Evolutionary conservation across 345 rosid genomes (phyloP), one percentile per base, ranked within the genome.

Genomic region (Carallia pectinifolia): DNA sequence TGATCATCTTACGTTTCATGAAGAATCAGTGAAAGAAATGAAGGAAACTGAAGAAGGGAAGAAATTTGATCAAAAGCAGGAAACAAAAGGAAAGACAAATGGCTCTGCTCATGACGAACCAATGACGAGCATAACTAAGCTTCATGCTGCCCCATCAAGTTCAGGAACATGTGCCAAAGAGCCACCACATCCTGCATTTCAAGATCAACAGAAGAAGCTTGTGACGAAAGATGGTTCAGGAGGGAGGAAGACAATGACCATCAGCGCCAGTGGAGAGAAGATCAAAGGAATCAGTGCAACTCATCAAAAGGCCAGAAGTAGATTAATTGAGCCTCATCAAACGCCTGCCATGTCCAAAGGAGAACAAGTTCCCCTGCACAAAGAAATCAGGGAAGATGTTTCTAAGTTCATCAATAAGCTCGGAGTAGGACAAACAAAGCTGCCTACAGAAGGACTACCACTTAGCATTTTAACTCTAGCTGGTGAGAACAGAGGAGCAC

Each of bases 401-500:
- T 82, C 78, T 16, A 87, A 85, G 80, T 82, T 89, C 31, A 79
- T 87, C 53, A 83, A 82, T 47, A 81, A 81, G 81, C 83, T 92
- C 67, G 68, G 81, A 36, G 59, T 76, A 62, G 88, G 77, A 65
- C 74, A 69, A 56, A 59, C 75, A 72, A 80, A 86, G 77, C 79
- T 67, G 76, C 65, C 82, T 1, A 61, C 47, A 2, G 85, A 77
- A 44, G 88, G 84, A 65, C 80, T 80, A 74, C 70, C 77, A 1
- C 80, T 78, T 16, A 77, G 81, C 55, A 71, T 88, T 37, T 65
- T 83, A 40, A 90, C 97, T 15, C 68, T 92, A 53, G 88, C 97
- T 4, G 98, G 98, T 17, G 98, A 96, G 77, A 92, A 90, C 81
- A 87, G 71, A 81, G 99, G 98, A 76, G 98, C 95, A 1, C 75